A percentile compares a stretch with the other conserved stretches of the same genome.
Evolutionary conservation across 2,329 filamentous ascomycete genomes (phyloP).

Genomic region (Aspergillus sp.): DNA sequence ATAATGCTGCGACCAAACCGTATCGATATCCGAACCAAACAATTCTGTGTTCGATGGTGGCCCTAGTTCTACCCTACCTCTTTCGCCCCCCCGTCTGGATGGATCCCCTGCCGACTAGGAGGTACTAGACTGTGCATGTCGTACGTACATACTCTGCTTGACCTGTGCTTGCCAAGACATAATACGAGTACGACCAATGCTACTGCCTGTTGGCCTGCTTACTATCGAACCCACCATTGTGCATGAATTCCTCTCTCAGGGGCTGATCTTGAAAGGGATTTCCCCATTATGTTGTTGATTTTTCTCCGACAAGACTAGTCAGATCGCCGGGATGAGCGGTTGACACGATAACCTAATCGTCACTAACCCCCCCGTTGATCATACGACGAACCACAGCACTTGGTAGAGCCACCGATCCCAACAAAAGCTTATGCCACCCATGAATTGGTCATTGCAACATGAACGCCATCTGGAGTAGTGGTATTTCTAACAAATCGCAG

Average conservation of each 20-base stretch:
- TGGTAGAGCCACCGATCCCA: background rate
- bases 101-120: background rate
- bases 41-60: background rate
- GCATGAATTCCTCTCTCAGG: background rate
- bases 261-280: background rate
- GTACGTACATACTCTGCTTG: slow-evolving; percentile 1
- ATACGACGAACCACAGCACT: background rate
- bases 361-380: background rate
- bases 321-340: background rate
- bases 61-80: background rate
- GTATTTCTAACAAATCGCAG: background rate
- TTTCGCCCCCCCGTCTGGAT: background rate
- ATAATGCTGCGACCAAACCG: background rate
- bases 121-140: slow-evolving; percentile 1
- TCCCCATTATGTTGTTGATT: background rate
- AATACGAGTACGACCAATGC: slow-evolving; percentile 7
- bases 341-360: background rate
- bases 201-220: background rate
- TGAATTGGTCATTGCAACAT: background rate
- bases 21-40: background rate
- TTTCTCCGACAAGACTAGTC: background rate
- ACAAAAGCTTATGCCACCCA: background rate
- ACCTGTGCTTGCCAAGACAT: slow-evolving; percentile 1
- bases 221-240: background rate
- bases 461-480: background rate